Percentiles rank a stretch among this genome's conserved stretches.
Evolutionary conservation across 2,329 filamentous ascomycete genomes (phyloP).

Genomic region (Metarhizium album): DNA sequence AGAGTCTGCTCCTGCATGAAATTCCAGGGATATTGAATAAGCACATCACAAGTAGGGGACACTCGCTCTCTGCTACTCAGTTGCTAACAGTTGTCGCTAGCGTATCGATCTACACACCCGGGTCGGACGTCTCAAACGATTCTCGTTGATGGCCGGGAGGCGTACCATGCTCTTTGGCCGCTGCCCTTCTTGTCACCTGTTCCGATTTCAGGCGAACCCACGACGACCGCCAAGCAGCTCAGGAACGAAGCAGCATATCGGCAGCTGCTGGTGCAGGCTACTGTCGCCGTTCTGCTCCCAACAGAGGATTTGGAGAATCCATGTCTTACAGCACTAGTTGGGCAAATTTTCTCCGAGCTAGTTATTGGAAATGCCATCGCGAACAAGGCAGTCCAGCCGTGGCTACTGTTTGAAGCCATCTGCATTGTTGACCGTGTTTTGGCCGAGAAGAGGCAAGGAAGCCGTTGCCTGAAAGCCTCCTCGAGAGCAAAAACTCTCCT

Average conservation of each 20-base stretch:
- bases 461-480: constrained; percentile 1
- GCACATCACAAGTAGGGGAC: constrained; percentile 60
- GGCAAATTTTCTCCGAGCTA: constrained; percentile 81
- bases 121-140: constrained; percentile 48
- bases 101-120: constrained; percentile 59
- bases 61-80: too few species aligned
- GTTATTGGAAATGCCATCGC: constrained; percentile 75
- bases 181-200: constrained; percentile 72
- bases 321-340: constrained; percentile 72
- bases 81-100: constrained; percentile 30
- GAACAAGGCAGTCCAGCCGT: constrained; percentile 73
- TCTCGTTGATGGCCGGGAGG: constrained; percentile 48
- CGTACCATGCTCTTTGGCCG: constrained; percentile 78
- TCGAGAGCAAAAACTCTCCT: constrained; percentile 2
- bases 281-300: constrained; percentile 74
- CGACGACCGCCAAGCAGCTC: constrained; percentile 47
- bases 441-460: constrained; percentile 17
- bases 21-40: constrained; percentile 69
- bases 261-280: constrained; percentile 73
- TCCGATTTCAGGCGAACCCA: constrained; percentile 43
- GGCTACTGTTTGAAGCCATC: constrained; percentile 78
- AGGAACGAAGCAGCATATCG: constrained; percentile 77
- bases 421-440: constrained; percentile 52
- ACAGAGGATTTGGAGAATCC: constrained; percentile 87
- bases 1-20: constrained; percentile 76